Base-by-base conservation (phyloP, 75 land plant species). In the Cunninghamia lanceolata region DNA sequence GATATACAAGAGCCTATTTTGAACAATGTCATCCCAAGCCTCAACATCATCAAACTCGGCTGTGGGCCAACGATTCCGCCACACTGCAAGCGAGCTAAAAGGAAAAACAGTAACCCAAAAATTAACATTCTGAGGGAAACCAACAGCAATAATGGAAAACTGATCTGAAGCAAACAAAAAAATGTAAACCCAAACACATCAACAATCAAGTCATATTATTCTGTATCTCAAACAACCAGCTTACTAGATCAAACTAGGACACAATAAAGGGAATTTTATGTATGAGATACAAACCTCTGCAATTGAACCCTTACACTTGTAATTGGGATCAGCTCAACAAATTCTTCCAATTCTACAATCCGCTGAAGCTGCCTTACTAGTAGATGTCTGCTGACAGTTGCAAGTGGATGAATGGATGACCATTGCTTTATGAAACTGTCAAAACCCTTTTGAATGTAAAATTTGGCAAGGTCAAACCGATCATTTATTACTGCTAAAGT, bases 21-120 rank as follows among this genome's bases (percentile, higher is more conserved):
- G 93, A 14, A 87, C 89, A 82, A 92, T 83, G 81, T 92, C 93
- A 85, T 92, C 93, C 93, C 93, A 92, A 46, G 92, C 92, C 84
- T 91, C 92, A 39, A 86, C 88, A 75, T 88, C 92, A 90, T 92
- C 93, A 28, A 85, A 76, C 30, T 89, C 50, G 17, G 90, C 4
- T 11, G 93, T 84, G 10, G 93, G 93, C 93, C 93, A 92, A 14
- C 92, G 89, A n/a, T 86, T 74, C 28, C 78, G 84, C 92, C 93
- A 92, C 56, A 82, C 78, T 30, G 25, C 32, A 81, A 88, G 75
- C 73, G 88, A 59, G 35, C 92, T 92, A 54, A 19, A 53, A 52
- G 32, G 35, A 53, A 52, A 53, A 76, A 85, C 38, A 25, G 11
- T 52, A 52, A 54, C 16, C 28, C 9, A 50, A 34, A 53, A 50